Base-by-base conservation (phyloP, 345 rosid species). In the Rhodomyrtus tomentosa region DNA sequence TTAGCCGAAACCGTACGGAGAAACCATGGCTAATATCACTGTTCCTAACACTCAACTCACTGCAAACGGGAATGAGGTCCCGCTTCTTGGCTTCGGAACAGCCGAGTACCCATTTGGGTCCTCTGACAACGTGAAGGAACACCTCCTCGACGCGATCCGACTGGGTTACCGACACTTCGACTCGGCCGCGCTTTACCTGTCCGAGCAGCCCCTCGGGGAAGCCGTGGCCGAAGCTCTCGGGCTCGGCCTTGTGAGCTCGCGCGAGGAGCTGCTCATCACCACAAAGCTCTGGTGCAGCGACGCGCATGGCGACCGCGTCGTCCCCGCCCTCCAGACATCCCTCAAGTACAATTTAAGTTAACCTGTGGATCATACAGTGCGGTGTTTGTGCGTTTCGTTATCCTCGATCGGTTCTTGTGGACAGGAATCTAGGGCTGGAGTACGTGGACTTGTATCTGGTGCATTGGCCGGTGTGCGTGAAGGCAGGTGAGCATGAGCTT, bases 121-220 rank as follows among this genome's bases (percentile, higher is more conserved):
- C n/a, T 29, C 73, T 2, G 38, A 51, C 22, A 4, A 80, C 1
- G 24, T 83, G 79, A 87, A 76, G 55, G 45, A 55, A 1, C 83
- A 88, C 11, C 68, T 88, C 13, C 85, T 87, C 14, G 50, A 90
- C 22, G 91, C 93, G 1, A 87, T 91, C 59, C 58, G 62, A 84
- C 20, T 83, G 1, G 93, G 92, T 5, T 90, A 89, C 83, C 68
- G 89, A 7, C 92, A 92, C 82, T 91, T 91, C 2, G 92, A 91
- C 74, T 88, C 91, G 0, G 90, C 90, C 15, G 50, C 88, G 5
- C 27, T 81, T 2, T 91, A 92, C 84, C 53, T 54, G 7, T 76
- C 90, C 0, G 93, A 90, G 89, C 59, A 83, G 81, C 81, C 88
- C 38, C 84, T 92, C 1, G 89, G 92, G 3, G 87, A 88, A 59